Evolutionary conservation across 2,329 filamentous ascomycete genomes (phyloP), one percentile per base, ranked within the genome.

Genomic region (Ceratocystis ficicola): DNA sequence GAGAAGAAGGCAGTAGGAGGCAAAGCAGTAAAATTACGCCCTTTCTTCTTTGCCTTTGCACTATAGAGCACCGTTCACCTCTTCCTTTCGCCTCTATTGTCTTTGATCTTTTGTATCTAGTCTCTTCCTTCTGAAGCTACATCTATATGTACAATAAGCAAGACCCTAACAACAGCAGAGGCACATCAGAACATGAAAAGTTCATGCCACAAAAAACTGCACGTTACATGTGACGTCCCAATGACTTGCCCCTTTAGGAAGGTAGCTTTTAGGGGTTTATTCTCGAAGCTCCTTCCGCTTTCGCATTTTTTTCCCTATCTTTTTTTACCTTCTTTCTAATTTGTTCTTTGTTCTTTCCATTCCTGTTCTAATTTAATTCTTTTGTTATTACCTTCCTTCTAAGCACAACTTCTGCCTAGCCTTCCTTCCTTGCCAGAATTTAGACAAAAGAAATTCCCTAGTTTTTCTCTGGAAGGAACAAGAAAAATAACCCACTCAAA

Each of bases 181-280:
- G 4, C 2, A 28, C 7, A 32, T 17, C 10, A 32, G 17, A 7
- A 59, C 36, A 15, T 8, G 30, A 10, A 2, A 59, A 59, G 5
- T 30, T 17, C 5, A 57, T 30, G 28, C 25, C 20, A 25, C 25
- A 32, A 57, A 57, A 50, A 59, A 59, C 52, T 59, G 5, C 5
- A 59, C 52, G 52, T 59, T 59, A 59, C 52, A 59, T 59, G 30
- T 30, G 25, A 17, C n/a, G 15, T 17, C 32, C 28, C 25, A 59
- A 6, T 7, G 5, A 32, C 1, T 32, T 59, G 1, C 52, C 28
- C 4, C 3, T 59, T 63, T 48, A 63, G 61, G 61, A 63, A 63
- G 61, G 61, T 63, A 44, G 36, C 25, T 28, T 63, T 20, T 25
- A 63, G 61, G 61, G 61, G 44, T 41, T 10, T 36, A 12, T 36